phyloP scores from a whole-genome alignment of 2,329 filamentous ascomycete genomes.

The Hymenoscyphus scutula region DNA sequence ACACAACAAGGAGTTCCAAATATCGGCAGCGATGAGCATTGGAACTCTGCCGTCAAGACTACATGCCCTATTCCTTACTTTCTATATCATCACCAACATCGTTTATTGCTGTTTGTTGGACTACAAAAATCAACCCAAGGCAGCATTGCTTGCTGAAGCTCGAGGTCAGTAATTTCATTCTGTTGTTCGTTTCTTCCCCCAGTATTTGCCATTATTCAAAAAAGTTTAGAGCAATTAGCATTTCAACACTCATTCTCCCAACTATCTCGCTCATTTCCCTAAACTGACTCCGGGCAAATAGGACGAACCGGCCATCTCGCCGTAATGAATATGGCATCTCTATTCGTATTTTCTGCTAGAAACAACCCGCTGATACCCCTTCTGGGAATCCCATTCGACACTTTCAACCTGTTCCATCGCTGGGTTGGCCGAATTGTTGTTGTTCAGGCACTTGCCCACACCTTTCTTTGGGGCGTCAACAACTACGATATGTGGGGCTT shows the following conservation, averaged over 20 bases:
- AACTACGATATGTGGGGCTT: conserved; percentile 46
- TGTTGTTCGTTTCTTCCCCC: too few species aligned
- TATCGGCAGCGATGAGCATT: conserved; percentile 63
- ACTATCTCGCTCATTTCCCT: too few species aligned
- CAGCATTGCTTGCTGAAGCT: conserved; percentile 44
- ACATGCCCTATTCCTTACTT: conserved; percentile 64
- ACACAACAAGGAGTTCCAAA: conserved; percentile 70
- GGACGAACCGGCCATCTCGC: conserved; percentile 68
- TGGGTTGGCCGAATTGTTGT: conserved; percentile 75
- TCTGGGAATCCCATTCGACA: conserved; percentile 73
- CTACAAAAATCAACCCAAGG: conserved; percentile 42
- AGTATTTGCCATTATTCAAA: too few species aligned
- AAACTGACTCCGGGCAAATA: too few species aligned
- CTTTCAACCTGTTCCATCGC: conserved; percentile 74
- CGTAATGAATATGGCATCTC: conserved; percentile 71
- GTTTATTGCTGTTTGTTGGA: conserved; percentile 69
- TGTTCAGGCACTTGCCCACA: conserved; percentile 65
- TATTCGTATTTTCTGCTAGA: conserved; percentile 69
- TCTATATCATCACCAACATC: conserved; percentile 69
- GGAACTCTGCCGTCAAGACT: conserved; percentile 75
- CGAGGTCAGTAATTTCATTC: conserved; percentile 31
- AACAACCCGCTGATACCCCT: conserved; percentile 74
- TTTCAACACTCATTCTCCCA: too few species aligned
- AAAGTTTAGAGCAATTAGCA: too few species aligned
- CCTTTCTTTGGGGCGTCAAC: conserved; percentile 54